phyloP scores from a whole-genome alignment of 495 filamentous ascomycete species.

The Trichoderma erinaceum region DNA sequence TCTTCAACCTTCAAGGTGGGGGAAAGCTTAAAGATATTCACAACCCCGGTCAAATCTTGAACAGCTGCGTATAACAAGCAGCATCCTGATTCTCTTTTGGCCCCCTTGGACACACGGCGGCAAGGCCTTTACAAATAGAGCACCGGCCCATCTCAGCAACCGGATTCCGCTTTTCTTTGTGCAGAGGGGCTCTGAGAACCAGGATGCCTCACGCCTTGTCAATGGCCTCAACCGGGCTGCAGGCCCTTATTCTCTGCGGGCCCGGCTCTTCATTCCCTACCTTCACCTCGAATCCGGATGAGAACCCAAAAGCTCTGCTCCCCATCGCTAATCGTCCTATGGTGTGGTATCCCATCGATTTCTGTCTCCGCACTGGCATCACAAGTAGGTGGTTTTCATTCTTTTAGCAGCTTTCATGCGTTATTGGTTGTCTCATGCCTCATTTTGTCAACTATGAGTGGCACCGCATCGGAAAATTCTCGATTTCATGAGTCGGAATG shows the following conservation, averaged over 20 bases:
- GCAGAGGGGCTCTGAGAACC: neutral
- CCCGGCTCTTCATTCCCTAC: slow-evolving; percentile 86
- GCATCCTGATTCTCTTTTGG: neutral
- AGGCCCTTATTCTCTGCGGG: slow-evolving; percentile 88
- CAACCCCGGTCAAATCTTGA: neutral
- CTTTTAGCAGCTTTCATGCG: neutral
- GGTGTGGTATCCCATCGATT: slow-evolving; percentile 92
- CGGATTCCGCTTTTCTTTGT: neutral
- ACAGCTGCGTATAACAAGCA: neutral
- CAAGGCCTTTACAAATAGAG: neutral
- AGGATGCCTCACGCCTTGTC: slow-evolving; percentile 63
- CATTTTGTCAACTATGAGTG: neutral
- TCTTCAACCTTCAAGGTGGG: slow-evolving; percentile 2
- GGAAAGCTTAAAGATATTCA: slow-evolving; percentile 1
- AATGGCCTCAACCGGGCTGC: slow-evolving; percentile 73
- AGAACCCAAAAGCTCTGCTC: slow-evolving; percentile 83
- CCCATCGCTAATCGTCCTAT: slow-evolving; percentile 93
- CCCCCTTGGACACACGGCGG: neutral
- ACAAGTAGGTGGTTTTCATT: slow-evolving; percentile 50
- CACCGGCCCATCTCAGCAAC: neutral
- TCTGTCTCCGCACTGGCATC: slow-evolving; percentile 79
- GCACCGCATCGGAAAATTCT: neutral
- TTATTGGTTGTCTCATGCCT: slow-evolving; percentile 11
- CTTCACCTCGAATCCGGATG: slow-evolving; percentile 83
- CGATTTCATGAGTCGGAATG: neutral